Evolutionary conservation across 2,329 filamentous ascomycete genomes (phyloP).

Genomic region (Sarocladium brachiariae): DNA sequence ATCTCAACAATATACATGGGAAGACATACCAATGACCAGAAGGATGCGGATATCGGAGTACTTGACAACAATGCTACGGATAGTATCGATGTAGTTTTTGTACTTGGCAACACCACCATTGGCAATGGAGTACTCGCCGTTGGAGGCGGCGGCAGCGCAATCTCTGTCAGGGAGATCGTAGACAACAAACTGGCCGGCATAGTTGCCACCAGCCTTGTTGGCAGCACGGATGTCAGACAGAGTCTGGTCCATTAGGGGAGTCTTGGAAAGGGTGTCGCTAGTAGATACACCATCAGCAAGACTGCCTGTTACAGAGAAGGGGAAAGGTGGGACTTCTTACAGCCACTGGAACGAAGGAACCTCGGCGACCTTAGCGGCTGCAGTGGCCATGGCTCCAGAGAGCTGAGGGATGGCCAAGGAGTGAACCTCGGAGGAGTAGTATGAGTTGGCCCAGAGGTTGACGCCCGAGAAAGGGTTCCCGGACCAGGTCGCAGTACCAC

Average conservation of each 20-base stretch:
- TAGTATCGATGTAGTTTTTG: constrained; percentile 47
- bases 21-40: constrained; percentile 34
- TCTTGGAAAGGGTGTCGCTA: constrained; percentile 43
- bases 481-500: constrained; percentile 33
- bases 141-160: constrained; percentile 49
- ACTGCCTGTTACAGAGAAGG: background rate
- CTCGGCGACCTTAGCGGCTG: constrained; percentile 43
- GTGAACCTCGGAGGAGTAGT: constrained; percentile 48
- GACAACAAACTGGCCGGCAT: constrained; percentile 45
- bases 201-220: constrained; percentile 29
- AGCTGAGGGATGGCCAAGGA: constrained; percentile 55
- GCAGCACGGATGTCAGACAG: constrained; percentile 36
- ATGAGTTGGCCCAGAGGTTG: constrained; percentile 45
- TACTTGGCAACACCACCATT: constrained; percentile 46
- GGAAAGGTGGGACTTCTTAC: constrained; percentile 23
- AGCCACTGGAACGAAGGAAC: constrained; percentile 48
- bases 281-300: constrained; percentile 11
- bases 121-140: constrained; percentile 47
- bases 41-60: constrained; percentile 37
- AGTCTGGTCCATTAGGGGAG: constrained; percentile 37
- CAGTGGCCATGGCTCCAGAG: constrained; percentile 45
- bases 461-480: constrained; percentile 51
- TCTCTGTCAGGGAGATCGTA: constrained; percentile 54
- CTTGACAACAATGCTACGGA: constrained; percentile 32
- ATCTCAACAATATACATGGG: constrained; percentile 14